Base-by-base conservation (phyloP, 2,329 filamentous ascomycete genomes). In the Ceratocystis ficicola region DNA sequence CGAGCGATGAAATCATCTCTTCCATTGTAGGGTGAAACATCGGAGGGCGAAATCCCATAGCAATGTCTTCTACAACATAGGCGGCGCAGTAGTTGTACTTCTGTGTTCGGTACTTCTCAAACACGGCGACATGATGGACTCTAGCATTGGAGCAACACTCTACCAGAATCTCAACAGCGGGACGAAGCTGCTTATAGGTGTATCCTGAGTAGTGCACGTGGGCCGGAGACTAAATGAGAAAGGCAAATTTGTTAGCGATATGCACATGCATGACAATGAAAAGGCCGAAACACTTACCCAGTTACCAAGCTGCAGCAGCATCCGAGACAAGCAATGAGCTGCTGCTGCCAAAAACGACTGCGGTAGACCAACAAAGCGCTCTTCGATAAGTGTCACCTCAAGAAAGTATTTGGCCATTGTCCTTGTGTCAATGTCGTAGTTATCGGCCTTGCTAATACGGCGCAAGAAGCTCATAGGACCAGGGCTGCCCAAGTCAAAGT, bases 391-490 rank as follows among this genome's bases (percentile, higher is more conserved):
- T 46, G 91, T 95, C 65, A 97, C 83, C 75, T 99, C 94, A 30
- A 99, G 81, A 76, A 99, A 96, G 77, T 99, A 99, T 77, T 99
- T 99, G 71, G 94, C 91, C 65, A 99, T 79, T 4, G 94, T 97
- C 46, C 94, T 85, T 10, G 93, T 96, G 77, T 99, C 93, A 60
- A 96, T 80, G 73, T 99, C 92, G 73, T 97, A 99, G 73, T 96
- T 91, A 73, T 99, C 94, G 15, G 94, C 94, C 79, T 97, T 97
- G 85, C 93, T 97, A 76, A 97, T 94, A 66, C 93, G 86, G 68
- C 94, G 85, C 68, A 99, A 81, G 77, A 99, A 99, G 78, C 91
- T 96, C 93, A 99, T 96, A 1, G 94, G 94, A 55, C 94, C 94
- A n/a, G 94, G 94, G 88, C 90, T 97, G 64, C 94, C 94, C 65